These are phyloP conservation scores for Chytridium lagenaria DNA, from an alignment of 371 early-diverging fungal species.

Conservation along the genomic window DNA sequence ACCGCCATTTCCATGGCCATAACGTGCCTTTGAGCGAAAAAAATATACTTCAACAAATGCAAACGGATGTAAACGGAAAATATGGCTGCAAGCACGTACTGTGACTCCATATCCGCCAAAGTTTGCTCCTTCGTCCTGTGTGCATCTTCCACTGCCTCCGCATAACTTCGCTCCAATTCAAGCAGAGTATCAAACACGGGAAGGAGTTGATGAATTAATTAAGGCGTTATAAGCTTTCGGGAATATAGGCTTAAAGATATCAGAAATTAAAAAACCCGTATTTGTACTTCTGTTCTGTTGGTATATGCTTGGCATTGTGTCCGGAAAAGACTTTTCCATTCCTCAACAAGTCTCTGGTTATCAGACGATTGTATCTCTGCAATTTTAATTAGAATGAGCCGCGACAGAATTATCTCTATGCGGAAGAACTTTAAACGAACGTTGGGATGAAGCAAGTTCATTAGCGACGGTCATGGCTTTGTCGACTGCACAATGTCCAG, in stretches of 20 bases:
- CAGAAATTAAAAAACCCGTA: neutral
- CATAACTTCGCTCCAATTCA: slow-evolving; percentile 70
- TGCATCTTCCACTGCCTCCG: slow-evolving; percentile 64
- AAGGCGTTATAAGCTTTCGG: slow-evolving; percentile 75
- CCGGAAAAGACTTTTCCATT: neutral
- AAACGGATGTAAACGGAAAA: neutral
- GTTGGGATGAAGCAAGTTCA: no score
- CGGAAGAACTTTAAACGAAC: no score
- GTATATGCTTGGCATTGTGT: neutral
- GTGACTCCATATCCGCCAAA: slow-evolving; percentile 47
- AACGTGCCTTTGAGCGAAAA: slow-evolving; percentile 54
- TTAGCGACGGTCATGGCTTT: neutral
- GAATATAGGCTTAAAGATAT: slow-evolving; percentile 46
- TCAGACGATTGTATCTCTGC: neutral
- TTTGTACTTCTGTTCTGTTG: neutral
- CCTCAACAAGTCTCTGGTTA: neutral
- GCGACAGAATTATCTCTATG: no score
- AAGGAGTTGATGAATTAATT: slow-evolving; percentile 65
- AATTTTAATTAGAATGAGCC: no score
- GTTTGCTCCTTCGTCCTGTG: slow-evolving; percentile 54
- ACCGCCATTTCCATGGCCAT: slow-evolving; percentile 47
- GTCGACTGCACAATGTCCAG: neutral
- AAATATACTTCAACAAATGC: no score
- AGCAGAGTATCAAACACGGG: slow-evolving; percentile 72
- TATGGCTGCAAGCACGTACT: slow-evolving; percentile 36